phyloP scores from a whole-genome alignment of 306 rosid species.

The Rosa multiflora region DNA sequence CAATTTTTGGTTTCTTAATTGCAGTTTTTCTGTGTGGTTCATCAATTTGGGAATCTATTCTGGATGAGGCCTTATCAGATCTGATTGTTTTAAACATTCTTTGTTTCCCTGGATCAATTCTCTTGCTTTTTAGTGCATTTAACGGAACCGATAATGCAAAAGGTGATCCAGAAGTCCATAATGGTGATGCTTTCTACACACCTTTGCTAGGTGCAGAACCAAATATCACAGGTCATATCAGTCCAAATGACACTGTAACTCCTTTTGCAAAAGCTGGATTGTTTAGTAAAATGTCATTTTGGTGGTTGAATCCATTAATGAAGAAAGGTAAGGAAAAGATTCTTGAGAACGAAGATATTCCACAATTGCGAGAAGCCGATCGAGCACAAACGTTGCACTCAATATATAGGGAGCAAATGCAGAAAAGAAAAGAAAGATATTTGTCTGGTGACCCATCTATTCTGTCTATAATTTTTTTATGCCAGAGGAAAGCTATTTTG shows the following conservation, averaged over 20 bases:
- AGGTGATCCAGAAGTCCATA: not conserved
- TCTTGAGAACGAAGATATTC: conserved; percentile 22
- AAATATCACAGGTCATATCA: not conserved
- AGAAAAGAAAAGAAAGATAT: not conserved
- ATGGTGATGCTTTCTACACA: not conserved
- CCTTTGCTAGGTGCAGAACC: conserved; percentile 14
- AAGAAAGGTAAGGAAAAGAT: conserved; percentile 24
- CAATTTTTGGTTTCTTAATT: conserved; percentile 7
- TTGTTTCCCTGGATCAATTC: conserved; percentile 25
- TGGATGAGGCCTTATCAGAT: not conserved
- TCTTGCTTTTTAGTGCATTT: conserved; percentile 21
- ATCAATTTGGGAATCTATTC: conserved; percentile 16
- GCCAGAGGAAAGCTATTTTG: conserved; percentile 7
- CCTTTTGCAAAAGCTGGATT: conserved; percentile 24
- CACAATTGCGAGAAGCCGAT: conserved; percentile 18
- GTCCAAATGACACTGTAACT: conserved; percentile 8
- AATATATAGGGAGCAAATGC: not conserved
- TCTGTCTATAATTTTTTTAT: conserved; percentile 4
- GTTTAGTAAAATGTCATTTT: conserved; percentile 22
- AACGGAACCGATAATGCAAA: not conserved
- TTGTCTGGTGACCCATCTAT: conserved; percentile 7
- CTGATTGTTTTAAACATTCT: conserved; percentile 16
- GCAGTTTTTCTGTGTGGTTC: conserved; percentile 23
- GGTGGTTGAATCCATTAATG: conserved; percentile 40
- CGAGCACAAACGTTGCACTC: conserved; percentile 11